Evolutionary conservation across 345 rosid genomes (phyloP).

Genomic region (Populus davidiana): DNA sequence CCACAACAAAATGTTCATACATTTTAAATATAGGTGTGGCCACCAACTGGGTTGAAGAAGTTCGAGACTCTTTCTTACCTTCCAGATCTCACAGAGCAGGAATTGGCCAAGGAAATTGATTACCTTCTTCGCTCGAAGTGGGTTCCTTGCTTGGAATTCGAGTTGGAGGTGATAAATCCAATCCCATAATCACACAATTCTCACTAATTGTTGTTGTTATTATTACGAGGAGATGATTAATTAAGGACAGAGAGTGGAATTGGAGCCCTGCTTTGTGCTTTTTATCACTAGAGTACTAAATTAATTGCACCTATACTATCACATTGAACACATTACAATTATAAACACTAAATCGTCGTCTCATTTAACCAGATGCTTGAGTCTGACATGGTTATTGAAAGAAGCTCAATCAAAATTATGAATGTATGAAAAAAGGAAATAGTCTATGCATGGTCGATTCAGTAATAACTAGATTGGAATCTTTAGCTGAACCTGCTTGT

Average conservation of each 20-base stretch:
- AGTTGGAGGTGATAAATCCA: conserved; percentile 30
- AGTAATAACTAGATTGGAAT: too few species aligned
- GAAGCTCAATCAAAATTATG: too few species aligned
- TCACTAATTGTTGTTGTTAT: neutral
- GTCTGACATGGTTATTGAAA: too few species aligned
- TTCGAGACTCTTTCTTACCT: conserved; percentile 44
- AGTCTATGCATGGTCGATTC: too few species aligned
- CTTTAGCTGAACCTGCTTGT: too few species aligned
- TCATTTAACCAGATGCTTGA: too few species aligned
- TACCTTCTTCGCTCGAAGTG: conserved; percentile 54
- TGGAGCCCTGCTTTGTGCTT: neutral
- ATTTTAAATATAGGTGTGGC: conserved; percentile 24
- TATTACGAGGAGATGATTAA: neutral
- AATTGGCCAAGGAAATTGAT: conserved; percentile 40
- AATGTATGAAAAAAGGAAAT: too few species aligned
- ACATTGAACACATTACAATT: too few species aligned
- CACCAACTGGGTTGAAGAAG: conserved; percentile 22
- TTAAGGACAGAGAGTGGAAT: neutral
- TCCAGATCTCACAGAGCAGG: conserved; percentile 25
- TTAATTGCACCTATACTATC: too few species aligned
- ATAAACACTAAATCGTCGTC: neutral
- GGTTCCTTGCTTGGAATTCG: conserved; percentile 67
- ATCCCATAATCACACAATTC: neutral
- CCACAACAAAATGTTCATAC: too few species aligned
- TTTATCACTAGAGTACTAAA: too few species aligned